Evolutionary conservation across 1,284 basidiomycete genomes (phyloP).

Genomic region (Tetrapyrgos nigripes): DNA sequence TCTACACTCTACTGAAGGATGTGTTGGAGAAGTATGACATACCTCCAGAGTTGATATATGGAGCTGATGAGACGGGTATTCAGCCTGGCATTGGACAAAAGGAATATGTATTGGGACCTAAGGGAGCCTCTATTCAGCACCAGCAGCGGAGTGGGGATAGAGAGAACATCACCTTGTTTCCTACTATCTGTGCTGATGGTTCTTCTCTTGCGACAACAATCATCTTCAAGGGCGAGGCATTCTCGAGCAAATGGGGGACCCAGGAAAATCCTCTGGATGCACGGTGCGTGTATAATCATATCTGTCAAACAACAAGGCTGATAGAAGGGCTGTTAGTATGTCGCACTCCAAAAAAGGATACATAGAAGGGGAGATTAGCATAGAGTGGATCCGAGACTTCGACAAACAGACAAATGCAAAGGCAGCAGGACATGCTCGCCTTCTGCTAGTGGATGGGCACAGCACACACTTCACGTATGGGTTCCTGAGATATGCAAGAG

Average conservation of each 20-base stretch:
- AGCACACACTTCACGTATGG: constrained; percentile 45
- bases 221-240: constrained; percentile 30
- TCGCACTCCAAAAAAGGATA: constrained; percentile 46
- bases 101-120: too few species aligned
- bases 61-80: constrained; percentile 33
- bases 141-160: constrained; percentile 32
- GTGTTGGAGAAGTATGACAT: too few species aligned
- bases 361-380: constrained; percentile 40
- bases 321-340: constrained; percentile 26
- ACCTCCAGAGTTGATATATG: constrained; percentile 15
- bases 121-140: constrained; percentile 24
- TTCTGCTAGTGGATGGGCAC: constrained; percentile 51
- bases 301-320: background rate
- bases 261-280: constrained; percentile 31
- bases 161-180: constrained; percentile 42
- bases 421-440: constrained; percentile 28
- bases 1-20: constrained; percentile 31
- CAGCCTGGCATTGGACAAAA: too few species aligned
- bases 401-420: constrained; percentile 39
- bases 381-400: constrained; percentile 43
- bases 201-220: constrained; percentile 26
- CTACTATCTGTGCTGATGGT: constrained; percentile 43
- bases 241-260: constrained; percentile 21
- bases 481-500: constrained; percentile 42
- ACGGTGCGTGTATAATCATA: too few species aligned